phyloP scores from a whole-genome alignment of 2,329 filamentous ascomycete species.

The Cladosporium oxysporum region DNA sequence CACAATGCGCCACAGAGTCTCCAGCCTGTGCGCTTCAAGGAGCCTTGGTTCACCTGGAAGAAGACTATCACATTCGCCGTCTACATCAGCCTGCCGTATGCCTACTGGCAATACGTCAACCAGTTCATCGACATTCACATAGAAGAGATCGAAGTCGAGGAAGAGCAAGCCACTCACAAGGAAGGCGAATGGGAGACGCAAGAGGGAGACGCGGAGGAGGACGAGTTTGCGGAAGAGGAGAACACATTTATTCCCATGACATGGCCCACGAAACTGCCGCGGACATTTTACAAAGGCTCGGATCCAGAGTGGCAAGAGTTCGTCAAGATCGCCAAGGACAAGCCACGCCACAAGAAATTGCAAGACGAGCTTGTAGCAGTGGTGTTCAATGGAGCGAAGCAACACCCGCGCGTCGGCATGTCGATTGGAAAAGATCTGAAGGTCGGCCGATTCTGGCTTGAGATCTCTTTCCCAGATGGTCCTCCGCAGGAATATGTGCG shows the following conservation, averaged over 20 bases:
- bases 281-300: slow-evolving; percentile 50
- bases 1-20: neutral
- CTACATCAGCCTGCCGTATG: slow-evolving; percentile 21
- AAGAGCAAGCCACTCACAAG: slow-evolving; percentile 24
- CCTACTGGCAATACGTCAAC: slow-evolving; percentile 29
- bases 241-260: slow-evolving; percentile 53
- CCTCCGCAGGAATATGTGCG: slow-evolving; percentile 52
- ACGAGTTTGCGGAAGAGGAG: slow-evolving; percentile 38
- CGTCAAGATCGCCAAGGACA: slow-evolving; percentile 47
- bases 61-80: slow-evolving; percentile 8
- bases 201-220: slow-evolving; percentile 37
- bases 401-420: slow-evolving; percentile 35
- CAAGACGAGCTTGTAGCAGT: slow-evolving; percentile 42
- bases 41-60: slow-evolving; percentile 21
- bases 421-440: slow-evolving; percentile 43
- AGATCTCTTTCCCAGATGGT: slow-evolving; percentile 50
- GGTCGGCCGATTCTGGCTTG: slow-evolving; percentile 49
- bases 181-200: slow-evolving; percentile 32
- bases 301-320: slow-evolving; percentile 58
- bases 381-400: slow-evolving; percentile 35
- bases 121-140: slow-evolving; percentile 33
- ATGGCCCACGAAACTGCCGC: slow-evolving; percentile 44
- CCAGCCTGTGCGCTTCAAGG: slow-evolving; percentile 21
- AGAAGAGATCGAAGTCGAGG: slow-evolving; percentile 32
- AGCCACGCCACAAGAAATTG: slow-evolving; percentile 42